Evolutionary conservation across 2,329 filamentous ascomycete species (phyloP), one percentile per base, ranked within the genome.

Genomic region (Sporothrix phasma): DNA sequence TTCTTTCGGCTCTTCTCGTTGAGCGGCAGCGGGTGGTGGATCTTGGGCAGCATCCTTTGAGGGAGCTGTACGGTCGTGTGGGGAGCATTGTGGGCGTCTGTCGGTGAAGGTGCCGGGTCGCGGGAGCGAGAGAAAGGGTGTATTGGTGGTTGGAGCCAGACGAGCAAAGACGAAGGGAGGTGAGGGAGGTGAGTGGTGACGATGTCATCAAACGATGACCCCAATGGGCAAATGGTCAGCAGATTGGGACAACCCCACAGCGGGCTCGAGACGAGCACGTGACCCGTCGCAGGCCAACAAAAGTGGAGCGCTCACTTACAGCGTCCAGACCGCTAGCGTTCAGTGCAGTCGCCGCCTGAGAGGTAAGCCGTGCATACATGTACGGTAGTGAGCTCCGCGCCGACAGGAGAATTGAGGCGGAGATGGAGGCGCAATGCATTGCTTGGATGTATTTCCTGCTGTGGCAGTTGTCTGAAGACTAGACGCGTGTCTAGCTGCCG

Each of bases 1-100:
- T 80, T 79, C 66, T 81, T 77, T 29, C 81, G 80, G 64, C 84
- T 80, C 63, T 77, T 76, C 49, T 75, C 73, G 51, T 75, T 80
- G 45, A 85, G 73, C 1, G 80, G 77, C 1, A 81, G 72, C 6
- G 82, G 82, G 56, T 83, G 80, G 69, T 84, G 81, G 56, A 81
- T 76, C 51, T 73, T 73, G 7, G 76, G 74, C 62, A 81, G 73
- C 62, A 80, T 70, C 73, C 71, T 70, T 75, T 78, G 68, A 78
- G 69, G 41, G 74, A 75, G 66, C 70, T 70, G 56, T 78, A 73
- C 13, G 74, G 66, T 61, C 72, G 73, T 3, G 76, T 76, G 46
- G 70, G 70, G 39, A 73, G 69, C 75, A 77, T 76, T 15, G 58
- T 71, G 17, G 10, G 47, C 3, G 19, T n/a, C n/a, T n/a, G n/a